Base-by-base conservation (phyloP, 2,329 filamentous ascomycete genomes). In the Alternaria longipes region DNA sequence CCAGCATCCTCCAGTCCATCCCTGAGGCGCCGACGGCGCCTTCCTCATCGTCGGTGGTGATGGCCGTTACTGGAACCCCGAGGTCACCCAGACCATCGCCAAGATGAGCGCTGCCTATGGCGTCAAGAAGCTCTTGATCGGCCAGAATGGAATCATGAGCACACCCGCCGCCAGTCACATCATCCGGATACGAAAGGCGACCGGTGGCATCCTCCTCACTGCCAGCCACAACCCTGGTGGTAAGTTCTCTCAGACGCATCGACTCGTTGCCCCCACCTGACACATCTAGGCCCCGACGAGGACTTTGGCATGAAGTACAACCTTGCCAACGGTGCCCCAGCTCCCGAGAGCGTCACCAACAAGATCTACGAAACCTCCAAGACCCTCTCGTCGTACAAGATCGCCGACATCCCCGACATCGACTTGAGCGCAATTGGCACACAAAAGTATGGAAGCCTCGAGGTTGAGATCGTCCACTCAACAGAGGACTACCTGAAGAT, bases 221-320 rank as follows among this genome's bases (percentile, higher is more conserved):
- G 95, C 95, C 71, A 97, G 93, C 80, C 95, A 99, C 86, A 99
- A 99, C 84, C 94, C 95, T 63, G 95, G 95, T 81, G 95, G 94
- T 94, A 84, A 80, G 90, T 82, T 11, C 18, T 12, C 36, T 6
- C 9, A 8, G 30, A n/a, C n/a, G 24, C 14, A 24, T n/a, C 8
- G 11, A 16, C 3, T 16, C 32, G 5, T 11, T 4, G 3, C 6
- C 28, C 12, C 5, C 18, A 14, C 18, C 46, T 60, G 12, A 60
- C 28, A 9, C 24, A 3, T 16, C 14, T 71, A 97, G 93, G 94
- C 53, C 95, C 95, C 64, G 91, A 88, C 72, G 91, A 95, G 79
- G 95, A 99, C 82, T 99, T 99, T 74, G 95, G 95, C 73, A 99
- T 99, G 89, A 99, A 99, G 85, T 99, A 99, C 88, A 99, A 99